Percentiles rank a stretch among this genome's conserved stretches.
These are phyloP conservation scores for Carex arenaria DNA, from an alignment of 202 grass and related monocot species.

Conservation along the genomic window DNA sequence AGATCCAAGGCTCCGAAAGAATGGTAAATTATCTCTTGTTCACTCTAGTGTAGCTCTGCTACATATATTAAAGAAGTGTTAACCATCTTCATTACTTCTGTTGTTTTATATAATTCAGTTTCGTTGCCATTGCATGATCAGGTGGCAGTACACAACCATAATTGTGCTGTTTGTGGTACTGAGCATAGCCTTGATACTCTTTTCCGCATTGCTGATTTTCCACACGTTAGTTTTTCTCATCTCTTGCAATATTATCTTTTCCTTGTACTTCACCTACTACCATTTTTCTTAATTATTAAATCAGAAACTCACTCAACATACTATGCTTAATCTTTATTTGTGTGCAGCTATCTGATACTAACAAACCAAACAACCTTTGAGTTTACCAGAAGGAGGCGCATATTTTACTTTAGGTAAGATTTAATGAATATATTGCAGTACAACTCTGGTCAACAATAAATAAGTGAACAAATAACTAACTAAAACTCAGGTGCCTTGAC, in stretches of 20 bases:
- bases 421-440: neutral
- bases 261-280: neutral
- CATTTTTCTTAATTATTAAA: neutral
- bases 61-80: neutral
- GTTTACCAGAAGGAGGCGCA: constrained; percentile 29
- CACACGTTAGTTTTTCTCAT: constrained; percentile 32
- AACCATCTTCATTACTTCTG: neutral
- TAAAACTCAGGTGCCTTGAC: neutral
- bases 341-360: constrained; percentile 34
- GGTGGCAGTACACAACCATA: constrained; percentile 34
- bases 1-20: constrained; percentile 26
- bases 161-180: constrained; percentile 28
- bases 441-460: neutral
- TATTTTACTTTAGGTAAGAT: constrained; percentile 36
- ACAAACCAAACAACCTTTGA: constrained; percentile 47
- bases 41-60: neutral
- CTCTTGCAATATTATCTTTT: neutral
- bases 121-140: constrained; percentile 17
- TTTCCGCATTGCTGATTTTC: constrained; percentile 29
- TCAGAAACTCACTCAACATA: neutral
- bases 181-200: constrained; percentile 22
- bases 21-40: constrained; percentile 28
- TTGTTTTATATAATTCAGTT: constrained; percentile 6
- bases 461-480: neutral
- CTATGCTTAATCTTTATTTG: constrained; percentile 6